Evolutionary conservation across 768 basidiomycete species (phyloP).

Genomic region (Hericium alpestre): DNA sequence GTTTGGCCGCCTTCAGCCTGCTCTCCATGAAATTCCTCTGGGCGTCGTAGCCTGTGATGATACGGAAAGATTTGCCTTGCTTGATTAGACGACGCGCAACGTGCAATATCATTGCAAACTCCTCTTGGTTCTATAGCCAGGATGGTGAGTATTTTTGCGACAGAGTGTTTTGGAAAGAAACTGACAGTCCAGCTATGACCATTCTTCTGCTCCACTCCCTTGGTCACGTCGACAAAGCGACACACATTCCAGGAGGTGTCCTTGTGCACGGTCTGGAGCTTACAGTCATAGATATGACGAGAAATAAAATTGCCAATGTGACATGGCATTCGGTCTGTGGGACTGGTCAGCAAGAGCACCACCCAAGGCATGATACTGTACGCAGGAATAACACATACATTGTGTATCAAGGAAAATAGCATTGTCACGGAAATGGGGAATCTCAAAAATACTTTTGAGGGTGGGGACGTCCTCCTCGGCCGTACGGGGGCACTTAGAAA

Average conservation of each 20-base stretch:
- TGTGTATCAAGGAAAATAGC: conserved; percentile 24
- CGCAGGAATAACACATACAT: conserved; percentile 15
- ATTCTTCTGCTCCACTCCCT: conserved; percentile 19
- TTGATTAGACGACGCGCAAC: conserved; percentile 13
- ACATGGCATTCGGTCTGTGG: conserved; percentile 25
- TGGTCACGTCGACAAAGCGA: conserved; percentile 28
- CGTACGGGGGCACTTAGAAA: conserved; percentile 24
- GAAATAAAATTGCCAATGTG: conserved; percentile 25
- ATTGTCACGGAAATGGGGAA: conserved; percentile 15
- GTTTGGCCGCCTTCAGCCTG: conserved; percentile 11
- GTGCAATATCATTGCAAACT: conserved; percentile 16
- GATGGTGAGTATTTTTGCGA: no score
- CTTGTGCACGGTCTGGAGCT: conserved; percentile 17
- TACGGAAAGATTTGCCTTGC: conserved; percentile 14
- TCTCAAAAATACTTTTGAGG: conserved; percentile 26
- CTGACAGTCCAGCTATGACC: conserved; percentile 28
- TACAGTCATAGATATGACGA: conserved; percentile 18
- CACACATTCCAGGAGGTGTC: conserved; percentile 14
- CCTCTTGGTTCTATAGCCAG: conserved; percentile 6
- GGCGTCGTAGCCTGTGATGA: conserved; percentile 27
- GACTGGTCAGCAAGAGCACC: background rate
- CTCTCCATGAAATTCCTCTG: conserved; percentile 20
- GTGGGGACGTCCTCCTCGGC: conserved; percentile 19
- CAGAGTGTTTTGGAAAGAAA: background rate
- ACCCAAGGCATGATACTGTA: background rate